Evolutionary conservation across 345 rosid genomes (phyloP).

Genomic region (Eucalyptus albens): DNA sequence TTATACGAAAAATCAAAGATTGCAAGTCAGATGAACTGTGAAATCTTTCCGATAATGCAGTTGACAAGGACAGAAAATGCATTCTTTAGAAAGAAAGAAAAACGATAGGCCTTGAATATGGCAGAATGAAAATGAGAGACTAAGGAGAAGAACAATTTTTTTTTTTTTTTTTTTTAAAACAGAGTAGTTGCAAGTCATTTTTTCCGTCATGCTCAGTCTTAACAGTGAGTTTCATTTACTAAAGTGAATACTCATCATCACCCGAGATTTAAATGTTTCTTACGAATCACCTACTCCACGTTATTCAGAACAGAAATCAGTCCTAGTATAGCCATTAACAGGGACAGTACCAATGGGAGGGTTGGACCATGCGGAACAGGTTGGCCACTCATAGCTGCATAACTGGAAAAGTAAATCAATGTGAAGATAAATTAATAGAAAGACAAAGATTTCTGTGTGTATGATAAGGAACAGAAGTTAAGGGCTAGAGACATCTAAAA

Average conservation of each 20-base stretch:
- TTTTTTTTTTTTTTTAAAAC: not conserved
- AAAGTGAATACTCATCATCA: not conserved
- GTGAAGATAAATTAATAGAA: not conserved
- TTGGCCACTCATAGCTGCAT: constrained; percentile 52
- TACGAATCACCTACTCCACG: not conserved
- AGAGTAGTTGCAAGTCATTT: not conserved
- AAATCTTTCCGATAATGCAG: not conserved
- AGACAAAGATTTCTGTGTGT: not conserved
- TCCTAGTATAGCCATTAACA: not conserved
- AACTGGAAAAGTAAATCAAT: constrained; percentile 17
- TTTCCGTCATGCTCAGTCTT: not conserved
- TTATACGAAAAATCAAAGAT: not conserved
- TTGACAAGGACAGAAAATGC: not conserved
- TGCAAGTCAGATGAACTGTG: not conserved
- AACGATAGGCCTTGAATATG: not conserved
- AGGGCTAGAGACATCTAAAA: not conserved
- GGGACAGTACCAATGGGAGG: constrained; percentile 1
- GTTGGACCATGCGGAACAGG: constrained; percentile 6
- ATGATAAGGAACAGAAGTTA: not conserved
- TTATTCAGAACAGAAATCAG: not conserved
- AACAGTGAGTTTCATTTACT: not conserved
- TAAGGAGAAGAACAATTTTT: not conserved
- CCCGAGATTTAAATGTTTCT: not conserved
- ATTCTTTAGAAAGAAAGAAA: not conserved
- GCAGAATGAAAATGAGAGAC: not conserved